phyloP scores from a whole-genome alignment of 371 early-diverging fungal species.

The Rhizopus sp. region DNA sequence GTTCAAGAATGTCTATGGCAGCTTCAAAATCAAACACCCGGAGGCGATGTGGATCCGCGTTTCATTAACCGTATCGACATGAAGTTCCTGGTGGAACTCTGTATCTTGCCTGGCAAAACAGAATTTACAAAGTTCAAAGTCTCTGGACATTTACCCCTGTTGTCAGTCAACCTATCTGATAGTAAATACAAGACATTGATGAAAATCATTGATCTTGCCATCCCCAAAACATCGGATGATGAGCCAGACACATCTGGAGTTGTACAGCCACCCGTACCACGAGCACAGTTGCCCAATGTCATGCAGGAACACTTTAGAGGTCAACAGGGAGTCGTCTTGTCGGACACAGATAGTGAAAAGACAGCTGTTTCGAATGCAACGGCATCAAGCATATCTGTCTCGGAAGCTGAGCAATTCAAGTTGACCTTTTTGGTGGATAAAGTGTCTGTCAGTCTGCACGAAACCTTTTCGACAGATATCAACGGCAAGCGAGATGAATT shows the following conservation, averaged over 20 bases:
- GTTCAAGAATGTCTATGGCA: constrained; percentile 72
- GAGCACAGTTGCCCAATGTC: constrained; percentile 1
- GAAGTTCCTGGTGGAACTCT: constrained; percentile 66
- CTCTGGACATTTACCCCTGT: constrained; percentile 69
- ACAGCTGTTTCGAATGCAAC: constrained; percentile 18
- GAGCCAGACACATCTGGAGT: constrained; percentile 2
- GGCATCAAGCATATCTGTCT: constrained; percentile 21
- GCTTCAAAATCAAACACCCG: constrained; percentile 31
- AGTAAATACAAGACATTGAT: constrained; percentile 82
- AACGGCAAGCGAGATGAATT: constrained; percentile 35
- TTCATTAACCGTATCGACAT: constrained; percentile 76
- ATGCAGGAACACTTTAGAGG: constrained; percentile 29
- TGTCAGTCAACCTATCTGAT: constrained; percentile 81
- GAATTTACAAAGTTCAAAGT: constrained; percentile 71
- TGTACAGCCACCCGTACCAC: background rate
- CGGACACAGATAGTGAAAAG: constrained; percentile 22
- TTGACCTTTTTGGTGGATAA: constrained; percentile 74
- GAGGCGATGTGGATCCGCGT: constrained; percentile 46
- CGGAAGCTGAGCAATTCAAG: constrained; percentile 64
- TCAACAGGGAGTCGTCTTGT: constrained; percentile 17
- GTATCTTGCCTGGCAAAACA: constrained; percentile 71
- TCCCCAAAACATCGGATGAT: constrained; percentile 41
- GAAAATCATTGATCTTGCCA: constrained; percentile 67
- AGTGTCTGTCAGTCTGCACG: constrained; percentile 66
- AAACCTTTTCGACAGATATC: constrained; percentile 36